Conservation (phyloP, 345 rosid genomes). For the Cardamine chenopodiifolia region DNA sequence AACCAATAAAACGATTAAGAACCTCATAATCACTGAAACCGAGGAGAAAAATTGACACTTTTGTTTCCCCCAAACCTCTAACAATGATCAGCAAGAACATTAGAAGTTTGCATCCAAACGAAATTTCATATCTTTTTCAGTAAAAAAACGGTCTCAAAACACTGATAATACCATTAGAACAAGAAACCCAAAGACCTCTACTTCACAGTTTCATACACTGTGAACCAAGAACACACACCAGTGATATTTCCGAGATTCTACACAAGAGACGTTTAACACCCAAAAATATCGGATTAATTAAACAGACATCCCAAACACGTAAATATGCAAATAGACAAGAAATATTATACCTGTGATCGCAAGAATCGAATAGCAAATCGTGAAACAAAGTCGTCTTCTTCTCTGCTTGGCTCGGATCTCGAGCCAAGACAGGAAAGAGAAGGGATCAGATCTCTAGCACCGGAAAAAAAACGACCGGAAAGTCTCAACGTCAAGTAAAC, state of each 20-base stretch:
- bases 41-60: not conserved
- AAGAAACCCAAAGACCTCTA: not conserved
- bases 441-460: conserved; percentile 34
- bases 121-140: not conserved
- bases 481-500: conserved; percentile 4
- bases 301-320: not conserved
- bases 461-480: not conserved
- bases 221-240: not conserved
- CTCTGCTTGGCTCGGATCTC: conserved; percentile 95
- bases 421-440: conserved; percentile 78
- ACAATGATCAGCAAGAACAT: not conserved
- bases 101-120: not conserved
- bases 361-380: conserved; percentile 33
- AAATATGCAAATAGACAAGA: not conserved
- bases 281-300: not conserved
- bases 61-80: not conserved
- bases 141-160: conserved; percentile 6
- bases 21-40: not conserved
- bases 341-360: conserved; percentile 11
- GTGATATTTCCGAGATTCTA: not conserved
- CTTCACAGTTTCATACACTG: not conserved
- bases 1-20: conserved; percentile 9
- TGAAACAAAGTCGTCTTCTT: conserved; percentile 44
- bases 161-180: not conserved
- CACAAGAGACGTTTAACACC: not conserved